Percentiles rank a stretch among this genome's conserved stretches.
Conservation (phyloP, 2,329 filamentous ascomycete genomes). For the Penicillium sp. region DNA sequence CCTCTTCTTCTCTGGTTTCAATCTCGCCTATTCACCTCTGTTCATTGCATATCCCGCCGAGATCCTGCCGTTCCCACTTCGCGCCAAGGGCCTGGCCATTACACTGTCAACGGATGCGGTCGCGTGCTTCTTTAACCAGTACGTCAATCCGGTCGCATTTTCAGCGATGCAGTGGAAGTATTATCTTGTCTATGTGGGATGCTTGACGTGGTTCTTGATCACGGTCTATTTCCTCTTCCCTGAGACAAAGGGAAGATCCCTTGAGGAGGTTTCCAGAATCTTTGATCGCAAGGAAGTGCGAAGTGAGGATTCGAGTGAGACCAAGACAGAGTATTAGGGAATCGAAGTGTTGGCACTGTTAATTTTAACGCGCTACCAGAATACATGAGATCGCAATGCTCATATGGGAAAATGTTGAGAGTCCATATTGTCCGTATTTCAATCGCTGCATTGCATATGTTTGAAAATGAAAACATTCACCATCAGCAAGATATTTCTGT, state of each 20-base stretch:
- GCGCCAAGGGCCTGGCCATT: slow-evolving; percentile 37
- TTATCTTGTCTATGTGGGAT: slow-evolving; percentile 44
- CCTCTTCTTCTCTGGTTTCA: slow-evolving; percentile 33
- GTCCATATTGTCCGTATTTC: not conserved
- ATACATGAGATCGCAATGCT: not conserved
- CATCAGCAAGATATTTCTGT: not conserved
- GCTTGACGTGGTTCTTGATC: slow-evolving; percentile 33
- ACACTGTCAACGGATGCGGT: slow-evolving; percentile 29
- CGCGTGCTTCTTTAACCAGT: slow-evolving; percentile 43
- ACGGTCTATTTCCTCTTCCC: slow-evolving; percentile 44
- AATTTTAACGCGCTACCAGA: not conserved
- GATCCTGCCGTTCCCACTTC: slow-evolving; percentile 40
- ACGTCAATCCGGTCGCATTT: slow-evolving; percentile 47
- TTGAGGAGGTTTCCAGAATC: slow-evolving; percentile 26
- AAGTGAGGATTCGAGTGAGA: not conserved
- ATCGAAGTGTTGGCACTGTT: not conserved
- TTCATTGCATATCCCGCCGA: slow-evolving; percentile 33
- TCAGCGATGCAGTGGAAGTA: slow-evolving; percentile 43
- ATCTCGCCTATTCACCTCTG: slow-evolving; percentile 32
- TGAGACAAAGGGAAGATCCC: slow-evolving; percentile 26
- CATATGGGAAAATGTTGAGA: not conserved
- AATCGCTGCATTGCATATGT: not conserved
- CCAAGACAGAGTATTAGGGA: not conserved
- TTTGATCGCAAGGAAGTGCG: slow-evolving; percentile 14
- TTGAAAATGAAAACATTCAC: not conserved